Percentiles rank a stretch among this genome's conserved stretches.
Evolutionary conservation across 345 rosid genomes (phyloP).

Genomic region (Melastoma malabathricum): DNA sequence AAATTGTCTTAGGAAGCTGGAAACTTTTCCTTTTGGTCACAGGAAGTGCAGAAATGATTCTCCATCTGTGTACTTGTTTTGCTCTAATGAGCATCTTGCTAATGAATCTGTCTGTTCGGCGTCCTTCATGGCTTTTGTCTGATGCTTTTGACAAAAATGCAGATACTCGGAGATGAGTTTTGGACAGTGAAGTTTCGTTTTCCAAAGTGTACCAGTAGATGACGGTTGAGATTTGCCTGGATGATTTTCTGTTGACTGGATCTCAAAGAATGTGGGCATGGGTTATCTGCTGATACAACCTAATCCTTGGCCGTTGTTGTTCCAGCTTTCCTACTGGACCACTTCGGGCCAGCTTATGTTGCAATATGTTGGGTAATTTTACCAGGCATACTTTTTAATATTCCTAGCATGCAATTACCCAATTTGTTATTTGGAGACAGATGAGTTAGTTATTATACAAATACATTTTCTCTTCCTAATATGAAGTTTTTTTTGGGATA

Average conservation of each 20-base stretch:
- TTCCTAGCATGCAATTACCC: neutral
- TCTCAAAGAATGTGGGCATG: constrained; percentile 15
- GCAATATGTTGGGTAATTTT: constrained; percentile 37
- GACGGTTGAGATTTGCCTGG: constrained; percentile 21
- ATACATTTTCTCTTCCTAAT: too few species aligned
- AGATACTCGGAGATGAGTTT: constrained; percentile 74
- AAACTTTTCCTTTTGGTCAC: too few species aligned
- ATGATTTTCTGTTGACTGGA: constrained; percentile 10
- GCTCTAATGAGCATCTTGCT: too few species aligned
- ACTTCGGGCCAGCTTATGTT: constrained; percentile 38
- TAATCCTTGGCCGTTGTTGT: constrained; percentile 42
- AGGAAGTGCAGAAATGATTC: too few species aligned
- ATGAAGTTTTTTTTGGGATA: too few species aligned
- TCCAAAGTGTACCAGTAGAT: constrained; percentile 22
- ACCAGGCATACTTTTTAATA: neutral
- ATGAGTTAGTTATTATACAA: too few species aligned
- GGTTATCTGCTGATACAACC: constrained; percentile 33
- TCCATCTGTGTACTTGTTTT: too few species aligned
- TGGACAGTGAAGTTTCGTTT: constrained; percentile 41
- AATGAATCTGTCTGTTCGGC: too few species aligned
- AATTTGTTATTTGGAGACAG: too few species aligned
- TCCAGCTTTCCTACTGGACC: constrained; percentile 43
- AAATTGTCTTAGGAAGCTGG: neutral
- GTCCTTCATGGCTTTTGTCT: too few species aligned
- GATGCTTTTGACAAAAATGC: constrained; percentile 9